Percentiles rank a stretch among this genome's conserved stretches.
phyloP scores from a whole-genome alignment of 2,329 filamentous ascomycete species.

The Colletotrichum sp. region DNA sequence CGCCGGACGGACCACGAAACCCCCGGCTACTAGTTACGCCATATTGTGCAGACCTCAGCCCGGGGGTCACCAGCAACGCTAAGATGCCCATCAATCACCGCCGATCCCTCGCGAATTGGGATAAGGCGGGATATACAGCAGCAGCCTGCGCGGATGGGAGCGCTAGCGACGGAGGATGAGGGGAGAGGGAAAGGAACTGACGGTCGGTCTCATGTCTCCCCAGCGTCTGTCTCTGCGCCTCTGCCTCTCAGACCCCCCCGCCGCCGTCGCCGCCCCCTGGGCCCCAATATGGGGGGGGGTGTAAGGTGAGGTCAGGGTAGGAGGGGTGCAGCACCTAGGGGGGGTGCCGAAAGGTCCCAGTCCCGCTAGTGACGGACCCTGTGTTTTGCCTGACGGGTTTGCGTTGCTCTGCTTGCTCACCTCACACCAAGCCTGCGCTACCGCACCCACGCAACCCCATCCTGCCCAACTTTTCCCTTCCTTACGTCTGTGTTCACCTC shows the following conservation, averaged over 20 bases:
- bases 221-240: not conserved
- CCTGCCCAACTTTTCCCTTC: slow-evolving; percentile 11
- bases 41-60: slow-evolving; percentile 14
- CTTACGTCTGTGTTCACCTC: slow-evolving; percentile 17
- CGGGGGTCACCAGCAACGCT: not conserved
- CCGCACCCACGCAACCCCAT: slow-evolving; percentile 8
- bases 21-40: slow-evolving; percentile 18
- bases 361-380: slow-evolving; percentile 15
- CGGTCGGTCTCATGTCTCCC: not conserved
- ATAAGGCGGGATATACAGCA: slow-evolving; percentile 4
- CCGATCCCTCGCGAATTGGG: slow-evolving; percentile 18
- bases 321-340: not conserved
- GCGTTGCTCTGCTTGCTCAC: not conserved
- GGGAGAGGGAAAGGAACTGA: not conserved
- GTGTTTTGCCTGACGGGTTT: slow-evolving; percentile 15
- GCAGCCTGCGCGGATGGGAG: slow-evolving; percentile 4
- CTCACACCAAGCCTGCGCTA: not conserved
- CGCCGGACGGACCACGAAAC: not conserved
- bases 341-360: not conserved
- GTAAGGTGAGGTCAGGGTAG: not conserved
- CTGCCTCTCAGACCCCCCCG: not conserved
- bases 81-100: slow-evolving; percentile 21
- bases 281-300: not conserved
- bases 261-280: not conserved
- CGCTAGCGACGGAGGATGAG: not conserved